phyloP scores from a whole-genome alignment of 2,329 filamentous ascomycete species.

The Penicillium sp. region DNA sequence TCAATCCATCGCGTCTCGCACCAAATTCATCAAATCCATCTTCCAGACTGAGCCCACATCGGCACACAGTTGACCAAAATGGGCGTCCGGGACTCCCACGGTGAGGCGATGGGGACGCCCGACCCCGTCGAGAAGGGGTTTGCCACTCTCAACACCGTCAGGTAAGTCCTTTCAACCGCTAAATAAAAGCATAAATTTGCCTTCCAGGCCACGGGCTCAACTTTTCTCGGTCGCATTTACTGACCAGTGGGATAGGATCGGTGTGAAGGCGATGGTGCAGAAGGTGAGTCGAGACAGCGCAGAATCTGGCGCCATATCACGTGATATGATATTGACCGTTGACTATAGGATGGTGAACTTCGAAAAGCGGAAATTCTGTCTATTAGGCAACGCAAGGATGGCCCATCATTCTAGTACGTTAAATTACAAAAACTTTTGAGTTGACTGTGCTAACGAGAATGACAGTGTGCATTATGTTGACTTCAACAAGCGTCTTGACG shows the following conservation, averaged over 20 bases:
- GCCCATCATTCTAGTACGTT: constrained; percentile 74
- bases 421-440: neutral
- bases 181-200: neutral
- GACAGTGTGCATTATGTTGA: constrained; percentile 86
- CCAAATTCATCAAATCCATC: neutral
- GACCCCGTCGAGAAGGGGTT: constrained; percentile 71
- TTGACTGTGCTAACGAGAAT: constrained; percentile 17
- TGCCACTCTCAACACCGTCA: constrained; percentile 80
- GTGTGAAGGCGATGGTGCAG: constrained; percentile 66
- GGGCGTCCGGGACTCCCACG: constrained; percentile 56
- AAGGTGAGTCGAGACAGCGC: constrained; percentile 55
- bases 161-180: constrained; percentile 51
- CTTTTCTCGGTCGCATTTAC: constrained; percentile 38
- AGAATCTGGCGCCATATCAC: constrained; percentile 28
- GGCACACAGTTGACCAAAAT: constrained; percentile 37
- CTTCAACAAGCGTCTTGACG: constrained; percentile 83
- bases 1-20: constrained; percentile 12
- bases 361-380: constrained; percentile 96
- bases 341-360: constrained; percentile 68
- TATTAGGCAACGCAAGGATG: constrained; percentile 84
- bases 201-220: neutral
- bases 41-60: neutral
- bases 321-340: constrained; percentile 27
- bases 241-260: constrained; percentile 53
- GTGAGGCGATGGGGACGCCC: constrained; percentile 55